phyloP scores from a whole-genome alignment of 257 asterid genomes.

The Lithospermum erythrorhizon region DNA sequence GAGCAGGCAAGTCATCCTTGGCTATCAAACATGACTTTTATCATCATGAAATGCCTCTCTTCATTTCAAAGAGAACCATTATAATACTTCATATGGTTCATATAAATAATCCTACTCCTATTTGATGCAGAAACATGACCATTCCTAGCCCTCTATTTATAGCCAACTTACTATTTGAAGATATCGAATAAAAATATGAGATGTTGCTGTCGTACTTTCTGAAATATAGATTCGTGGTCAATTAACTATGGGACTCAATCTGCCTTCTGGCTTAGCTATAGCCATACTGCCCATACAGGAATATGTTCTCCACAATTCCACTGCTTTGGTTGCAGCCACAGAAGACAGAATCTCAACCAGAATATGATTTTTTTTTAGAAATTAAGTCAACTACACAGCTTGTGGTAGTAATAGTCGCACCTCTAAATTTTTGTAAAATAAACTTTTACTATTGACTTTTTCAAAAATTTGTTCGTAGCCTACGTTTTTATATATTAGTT shows the following conservation, averaged over 20 bases:
- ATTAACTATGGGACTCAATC: no score
- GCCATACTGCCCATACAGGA: neutral
- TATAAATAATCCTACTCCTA: no score
- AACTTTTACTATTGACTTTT: no score
- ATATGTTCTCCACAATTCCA: neutral
- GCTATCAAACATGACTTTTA: conserved; percentile 47
- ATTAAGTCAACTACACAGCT: no score
- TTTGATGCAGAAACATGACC: neutral
- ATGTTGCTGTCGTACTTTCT: neutral
- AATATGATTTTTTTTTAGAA: neutral
- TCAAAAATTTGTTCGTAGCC: no score
- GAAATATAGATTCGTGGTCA: no score
- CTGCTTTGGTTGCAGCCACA: neutral
- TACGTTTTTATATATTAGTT: no score
- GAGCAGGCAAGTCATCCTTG: conserved; percentile 74
- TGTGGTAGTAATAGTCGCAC: no score
- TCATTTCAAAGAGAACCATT: neutral
- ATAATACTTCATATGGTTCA: no score
- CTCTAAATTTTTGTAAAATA: no score
- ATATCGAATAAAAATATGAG: neutral
- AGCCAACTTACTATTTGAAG: neutral
- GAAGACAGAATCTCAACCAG: neutral
- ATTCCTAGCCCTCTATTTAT: neutral
- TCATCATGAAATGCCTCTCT: conserved; percentile 23
- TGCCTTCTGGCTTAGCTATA: no score